Conservation (phyloP, 2,329 filamentous ascomycete genomes). For the Dothideomycetes sp. region DNA sequence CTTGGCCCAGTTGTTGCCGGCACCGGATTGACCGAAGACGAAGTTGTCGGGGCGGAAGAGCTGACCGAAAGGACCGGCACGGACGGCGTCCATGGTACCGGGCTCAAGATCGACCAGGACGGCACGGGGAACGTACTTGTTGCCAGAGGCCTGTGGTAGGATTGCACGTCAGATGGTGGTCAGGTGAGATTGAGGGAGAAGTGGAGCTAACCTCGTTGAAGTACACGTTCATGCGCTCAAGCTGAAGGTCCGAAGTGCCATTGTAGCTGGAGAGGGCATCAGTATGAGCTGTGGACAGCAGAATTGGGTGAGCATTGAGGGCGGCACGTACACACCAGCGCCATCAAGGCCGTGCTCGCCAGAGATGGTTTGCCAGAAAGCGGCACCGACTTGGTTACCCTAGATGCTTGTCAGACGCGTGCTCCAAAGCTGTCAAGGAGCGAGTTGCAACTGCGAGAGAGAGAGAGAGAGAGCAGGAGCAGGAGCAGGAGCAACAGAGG, state of each 20-base stretch:
- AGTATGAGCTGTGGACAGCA: constrained; percentile 18
- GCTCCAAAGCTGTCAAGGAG: constrained; percentile 2
- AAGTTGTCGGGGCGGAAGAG: constrained; percentile 99
- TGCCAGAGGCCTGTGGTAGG: constrained; percentile 69
- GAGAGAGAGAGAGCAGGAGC: too few species aligned
- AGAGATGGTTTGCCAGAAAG: constrained; percentile 71
- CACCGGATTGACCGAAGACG: constrained; percentile 98
- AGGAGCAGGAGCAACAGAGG: too few species aligned
- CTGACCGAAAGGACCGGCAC: constrained; percentile 94
- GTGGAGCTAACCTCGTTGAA: constrained; percentile 74
- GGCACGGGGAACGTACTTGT: constrained; percentile 99
- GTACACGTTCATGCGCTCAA: constrained; percentile 99
- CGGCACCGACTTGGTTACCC: constrained; percentile 99
- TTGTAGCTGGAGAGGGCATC: constrained; percentile 63
- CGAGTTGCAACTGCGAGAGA: too few species aligned
- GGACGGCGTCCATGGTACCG: constrained; percentile 99
- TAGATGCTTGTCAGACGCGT: constrained; percentile 29
- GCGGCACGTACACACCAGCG: constrained; percentile 72
- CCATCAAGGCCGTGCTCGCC: constrained; percentile 88
- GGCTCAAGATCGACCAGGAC: constrained; percentile 99
- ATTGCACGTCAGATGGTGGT: constrained; percentile 24
- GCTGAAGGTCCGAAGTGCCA: constrained; percentile 95
- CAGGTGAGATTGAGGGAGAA: constrained; percentile 12
- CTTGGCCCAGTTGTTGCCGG: constrained; percentile 99
- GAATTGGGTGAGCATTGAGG: neutral